phyloP scores from a whole-genome alignment of 768 basidiomycete species.

The Aureoboletus auriporus region DNA sequence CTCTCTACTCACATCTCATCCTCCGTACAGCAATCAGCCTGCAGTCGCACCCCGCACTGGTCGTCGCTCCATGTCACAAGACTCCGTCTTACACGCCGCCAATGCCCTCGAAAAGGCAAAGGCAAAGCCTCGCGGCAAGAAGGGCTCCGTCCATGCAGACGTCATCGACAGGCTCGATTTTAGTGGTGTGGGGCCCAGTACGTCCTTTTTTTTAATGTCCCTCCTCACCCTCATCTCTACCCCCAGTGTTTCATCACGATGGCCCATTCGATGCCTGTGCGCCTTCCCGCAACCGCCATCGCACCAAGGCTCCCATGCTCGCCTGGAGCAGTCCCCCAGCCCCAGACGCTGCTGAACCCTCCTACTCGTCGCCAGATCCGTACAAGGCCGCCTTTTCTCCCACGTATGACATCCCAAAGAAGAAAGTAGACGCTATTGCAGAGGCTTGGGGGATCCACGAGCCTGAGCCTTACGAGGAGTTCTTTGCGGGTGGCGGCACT shows the following conservation, averaged over 20 bases:
- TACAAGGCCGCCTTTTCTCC: constrained; percentile 44
- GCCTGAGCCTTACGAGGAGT: constrained; percentile 88
- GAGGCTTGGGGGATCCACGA: constrained; percentile 94
- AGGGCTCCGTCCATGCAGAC: constrained; percentile 80
- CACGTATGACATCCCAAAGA: constrained; percentile 63
- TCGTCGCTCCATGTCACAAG: constrained; percentile 49
- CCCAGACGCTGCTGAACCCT: constrained; percentile 35
- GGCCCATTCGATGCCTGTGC: constrained; percentile 92
- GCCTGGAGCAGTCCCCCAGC: constrained; percentile 56
- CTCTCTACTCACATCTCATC: constrained; percentile 16
- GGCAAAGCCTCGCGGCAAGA: constrained; percentile 52
- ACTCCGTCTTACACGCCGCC: constrained; percentile 39
- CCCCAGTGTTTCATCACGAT: constrained; percentile 85
- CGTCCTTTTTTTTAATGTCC: constrained; percentile 30
- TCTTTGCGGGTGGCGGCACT: constrained; percentile 73
- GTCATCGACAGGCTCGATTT: constrained; percentile 88
- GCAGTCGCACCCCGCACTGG: constrained; percentile 22
- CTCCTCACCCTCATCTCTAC: background rate
- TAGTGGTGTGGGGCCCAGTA: constrained; percentile 80
- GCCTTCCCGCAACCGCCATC: constrained; percentile 81
- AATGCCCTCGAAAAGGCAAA: constrained; percentile 43
- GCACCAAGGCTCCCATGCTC: constrained; percentile 76
- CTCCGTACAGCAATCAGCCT: constrained; percentile 19
- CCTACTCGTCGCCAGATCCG: constrained; percentile 48
- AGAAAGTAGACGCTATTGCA: constrained; percentile 83